These are phyloP conservation scores for Claviceps quebecensis DNA, from an alignment of 2,329 filamentous ascomycete species.

Conservation along the genomic window DNA sequence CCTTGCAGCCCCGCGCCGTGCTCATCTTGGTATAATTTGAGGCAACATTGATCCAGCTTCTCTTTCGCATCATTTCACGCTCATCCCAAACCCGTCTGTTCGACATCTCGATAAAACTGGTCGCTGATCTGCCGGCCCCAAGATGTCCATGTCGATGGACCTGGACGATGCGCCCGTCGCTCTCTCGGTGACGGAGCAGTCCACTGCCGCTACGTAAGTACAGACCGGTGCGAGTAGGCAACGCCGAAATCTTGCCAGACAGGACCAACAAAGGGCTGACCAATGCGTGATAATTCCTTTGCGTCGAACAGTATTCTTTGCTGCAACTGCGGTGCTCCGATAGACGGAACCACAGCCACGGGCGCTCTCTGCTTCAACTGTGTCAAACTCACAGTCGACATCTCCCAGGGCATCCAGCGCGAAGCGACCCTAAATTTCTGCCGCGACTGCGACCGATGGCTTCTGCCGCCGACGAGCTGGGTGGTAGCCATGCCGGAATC, in stretches of 20 bases:
- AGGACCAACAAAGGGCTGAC: neutral
- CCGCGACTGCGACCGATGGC: constrained; percentile 87
- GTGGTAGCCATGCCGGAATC: constrained; percentile 74
- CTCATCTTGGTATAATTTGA: neutral
- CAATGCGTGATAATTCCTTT: neutral
- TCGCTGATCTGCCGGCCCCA: constrained; percentile 5
- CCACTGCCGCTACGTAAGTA: constrained; percentile 27
- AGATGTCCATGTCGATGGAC: constrained; percentile 32
- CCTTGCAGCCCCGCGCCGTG: neutral
- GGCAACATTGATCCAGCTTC: neutral
- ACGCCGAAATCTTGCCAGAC: neutral
- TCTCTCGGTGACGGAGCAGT: constrained; percentile 19
- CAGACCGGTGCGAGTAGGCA: neutral
- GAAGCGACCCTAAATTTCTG: constrained; percentile 86
- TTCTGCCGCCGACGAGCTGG: constrained; percentile 77
- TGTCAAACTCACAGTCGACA: constrained; percentile 86
- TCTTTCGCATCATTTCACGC: neutral
- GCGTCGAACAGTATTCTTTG: constrained; percentile 56
- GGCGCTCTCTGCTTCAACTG: constrained; percentile 93
- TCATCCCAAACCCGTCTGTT: neutral
- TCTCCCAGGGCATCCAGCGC: constrained; percentile 78
- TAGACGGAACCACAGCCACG: constrained; percentile 76
- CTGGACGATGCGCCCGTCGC: constrained; percentile 28
- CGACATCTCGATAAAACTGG: neutral
- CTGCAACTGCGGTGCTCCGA: constrained; percentile 91